These are phyloP conservation scores for Coemansia sp. DNA, from an alignment of 192 early-diverging fungal species.

Conservation along the genomic window DNA sequence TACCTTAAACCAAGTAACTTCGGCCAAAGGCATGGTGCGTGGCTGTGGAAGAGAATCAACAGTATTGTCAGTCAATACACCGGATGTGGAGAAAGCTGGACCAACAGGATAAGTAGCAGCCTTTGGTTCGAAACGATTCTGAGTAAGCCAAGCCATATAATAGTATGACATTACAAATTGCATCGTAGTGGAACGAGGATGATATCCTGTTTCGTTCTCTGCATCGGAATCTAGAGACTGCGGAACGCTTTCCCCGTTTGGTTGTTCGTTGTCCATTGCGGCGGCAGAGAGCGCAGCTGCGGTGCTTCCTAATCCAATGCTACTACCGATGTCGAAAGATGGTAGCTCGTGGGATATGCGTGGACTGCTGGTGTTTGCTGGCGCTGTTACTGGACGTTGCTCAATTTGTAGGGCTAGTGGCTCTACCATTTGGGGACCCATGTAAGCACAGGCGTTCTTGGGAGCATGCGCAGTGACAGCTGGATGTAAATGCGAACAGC, in stretches of 20 bases:
- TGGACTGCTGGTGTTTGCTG: not conserved
- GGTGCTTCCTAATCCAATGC: not conserved
- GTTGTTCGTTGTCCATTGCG: not conserved
- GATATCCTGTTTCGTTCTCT: slow-evolving; percentile 3
- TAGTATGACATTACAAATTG: slow-evolving; percentile 48
- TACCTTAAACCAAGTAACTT: slow-evolving; percentile 54
- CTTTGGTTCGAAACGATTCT: slow-evolving; percentile 36
- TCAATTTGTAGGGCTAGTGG: slow-evolving; percentile 48
- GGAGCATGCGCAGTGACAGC: slow-evolving; percentile 7
- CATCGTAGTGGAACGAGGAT: not conserved
- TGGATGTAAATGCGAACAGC: slow-evolving; percentile 47
- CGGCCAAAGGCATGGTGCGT: no score
- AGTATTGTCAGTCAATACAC: slow-evolving; percentile 4
- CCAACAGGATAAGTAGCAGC: slow-evolving; percentile 36
- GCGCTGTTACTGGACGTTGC: slow-evolving; percentile 19
- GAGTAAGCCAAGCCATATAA: slow-evolving; percentile 49
- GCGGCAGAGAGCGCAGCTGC: slow-evolving; percentile 6
- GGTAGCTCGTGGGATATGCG: not conserved
- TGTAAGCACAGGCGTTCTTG: slow-evolving; percentile 29
- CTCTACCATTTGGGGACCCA: slow-evolving; percentile 49
- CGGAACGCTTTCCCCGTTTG: no score
- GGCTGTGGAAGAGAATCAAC: slow-evolving; percentile 6
- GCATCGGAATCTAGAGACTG: no score
- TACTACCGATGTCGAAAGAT: slow-evolving; percentile 7
- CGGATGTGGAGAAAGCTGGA: slow-evolving; percentile 5